A percentile compares a stretch with the other conserved stretches of the same genome.
Conservation (phyloP, 139 green algal species). For the Picochlorum sp. region DNA sequence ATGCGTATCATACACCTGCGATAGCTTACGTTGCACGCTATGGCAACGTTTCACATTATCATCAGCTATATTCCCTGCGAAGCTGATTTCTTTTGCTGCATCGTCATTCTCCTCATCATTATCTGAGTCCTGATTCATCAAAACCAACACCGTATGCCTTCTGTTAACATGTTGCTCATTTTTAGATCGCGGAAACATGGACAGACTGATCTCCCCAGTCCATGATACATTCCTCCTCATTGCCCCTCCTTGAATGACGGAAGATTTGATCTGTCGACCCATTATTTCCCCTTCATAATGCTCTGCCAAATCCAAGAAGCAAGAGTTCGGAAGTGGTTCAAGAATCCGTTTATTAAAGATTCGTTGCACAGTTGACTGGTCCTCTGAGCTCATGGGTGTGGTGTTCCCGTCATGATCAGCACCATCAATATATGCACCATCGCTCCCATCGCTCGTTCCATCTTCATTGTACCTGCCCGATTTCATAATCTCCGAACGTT, state of each 20-base stretch:
- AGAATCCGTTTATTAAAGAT: neutral
- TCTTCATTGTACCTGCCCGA: too few relatives aligned
- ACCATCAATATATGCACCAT: too few relatives aligned
- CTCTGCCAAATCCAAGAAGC: neutral
- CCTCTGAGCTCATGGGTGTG: too few relatives aligned
- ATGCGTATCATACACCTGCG: constrained; percentile 4
- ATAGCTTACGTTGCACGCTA: constrained; percentile 1
- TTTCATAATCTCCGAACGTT: too few relatives aligned
- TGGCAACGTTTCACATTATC: too few relatives aligned
- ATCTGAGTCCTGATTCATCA: neutral
- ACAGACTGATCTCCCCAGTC: neutral
- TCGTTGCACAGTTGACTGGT: neutral
- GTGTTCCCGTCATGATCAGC: too few relatives aligned
- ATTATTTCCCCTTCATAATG: neutral
- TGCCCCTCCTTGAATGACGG: neutral
- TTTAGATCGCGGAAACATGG: neutral
- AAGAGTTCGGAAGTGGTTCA: neutral
- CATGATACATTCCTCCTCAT: neutral
- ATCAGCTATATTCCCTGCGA: neutral
- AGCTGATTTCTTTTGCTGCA: neutral
- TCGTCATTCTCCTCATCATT: constrained; percentile 1
- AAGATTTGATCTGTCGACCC: neutral
- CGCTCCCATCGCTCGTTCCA: too few relatives aligned
- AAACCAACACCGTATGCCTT: neutral
- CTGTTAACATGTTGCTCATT: neutral